Evolutionary conservation across 257 asterid species (phyloP), one percentile per base, ranked within the genome.

Genomic region (Nicotiana tabacum): DNA sequence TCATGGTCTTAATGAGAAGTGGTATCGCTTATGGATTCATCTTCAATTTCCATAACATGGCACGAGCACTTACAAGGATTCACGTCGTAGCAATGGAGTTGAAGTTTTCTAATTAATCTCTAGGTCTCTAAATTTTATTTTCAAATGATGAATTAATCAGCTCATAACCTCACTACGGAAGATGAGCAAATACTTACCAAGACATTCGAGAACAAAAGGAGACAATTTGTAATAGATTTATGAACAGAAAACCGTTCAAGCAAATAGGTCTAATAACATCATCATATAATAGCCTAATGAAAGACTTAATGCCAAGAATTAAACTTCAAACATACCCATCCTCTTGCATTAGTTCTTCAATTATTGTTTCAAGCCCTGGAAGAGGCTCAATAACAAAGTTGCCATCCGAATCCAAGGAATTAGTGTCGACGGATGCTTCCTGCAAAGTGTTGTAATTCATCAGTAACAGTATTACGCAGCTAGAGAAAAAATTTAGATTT

Each of bases 271-370:
- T 58, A 58, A 58, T 18, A 18, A 58, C 8, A 58, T 18, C 10
- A 6, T 70, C 9, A 11, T 29, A 43, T 43, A 21, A 69, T 43
- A 46, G 62, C 39, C 18, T 12, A 74, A 43, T 74, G 62, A 74
- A 74, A 24, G 24, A 48, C 37, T 13, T 16, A 0, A 51, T 51
- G 27, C 3, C 16, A 76, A 51, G 29, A 66, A 13, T 37, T 68
- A 76, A 66, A 82, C 68, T 37, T 33, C 66, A 77, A 78, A 16
- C 91, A 64, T 96, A 96, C 99, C 99, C 98, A 58, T 91, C 98
- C 88, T 96, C 99, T 87, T 87, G 90, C 88, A 91, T 77, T 80
- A 96, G 90, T 92, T 96, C 99, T 79, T 90, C 87, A 17, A 96
- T 82, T 79, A 94, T 94, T 67, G 88, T 84, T 83, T 90, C 93